Evolutionary conservation across 805 yeast genomes (phyloP).

Genomic region (Saccharomycopsis fibuligera): DNA sequence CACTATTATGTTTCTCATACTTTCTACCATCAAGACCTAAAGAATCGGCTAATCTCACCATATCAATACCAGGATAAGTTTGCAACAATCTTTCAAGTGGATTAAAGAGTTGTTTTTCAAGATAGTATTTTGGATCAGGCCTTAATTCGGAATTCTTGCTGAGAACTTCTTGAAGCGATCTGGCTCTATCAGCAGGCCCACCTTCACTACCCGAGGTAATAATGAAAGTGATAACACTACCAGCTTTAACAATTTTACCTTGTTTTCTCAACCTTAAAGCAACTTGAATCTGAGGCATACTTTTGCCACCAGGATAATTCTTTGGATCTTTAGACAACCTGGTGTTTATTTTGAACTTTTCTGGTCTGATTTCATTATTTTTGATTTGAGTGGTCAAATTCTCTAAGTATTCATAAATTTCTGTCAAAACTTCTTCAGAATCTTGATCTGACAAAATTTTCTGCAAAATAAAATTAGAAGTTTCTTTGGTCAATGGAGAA

Average conservation of each 20-base stretch:
- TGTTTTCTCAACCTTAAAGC: slow-evolving; percentile 75
- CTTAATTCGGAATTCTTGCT: slow-evolving; percentile 40
- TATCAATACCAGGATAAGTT: slow-evolving; percentile 80
- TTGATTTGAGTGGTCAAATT: slow-evolving; percentile 51
- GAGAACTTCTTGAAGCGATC: slow-evolving; percentile 70
- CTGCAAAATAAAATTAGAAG: slow-evolving; percentile 68
- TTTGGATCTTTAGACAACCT: slow-evolving; percentile 83
- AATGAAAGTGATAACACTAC: slow-evolving; percentile 83
- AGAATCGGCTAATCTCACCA: slow-evolving; percentile 65
- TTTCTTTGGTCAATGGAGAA: slow-evolving; percentile 87
- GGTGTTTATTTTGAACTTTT: slow-evolving; percentile 76
- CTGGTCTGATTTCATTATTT: slow-evolving; percentile 53
- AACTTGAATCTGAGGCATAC: slow-evolving; percentile 85
- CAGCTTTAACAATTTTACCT: slow-evolving; percentile 84
- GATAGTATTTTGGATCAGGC: slow-evolving; percentile 74
- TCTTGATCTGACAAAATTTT: slow-evolving; percentile 67
- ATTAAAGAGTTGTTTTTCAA: slow-evolving; percentile 83
- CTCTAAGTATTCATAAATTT: slow-evolving; percentile 67
- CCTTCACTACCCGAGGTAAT: slow-evolving; percentile 52
- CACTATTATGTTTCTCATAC: slow-evolving; percentile 38
- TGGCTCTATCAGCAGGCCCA: slow-evolving; percentile 66
- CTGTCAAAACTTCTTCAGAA: slow-evolving; percentile 67
- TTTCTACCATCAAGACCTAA: slow-evolving; percentile 72
- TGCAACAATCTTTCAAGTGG: slow-evolving; percentile 86
- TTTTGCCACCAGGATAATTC: slow-evolving; percentile 73